Evolutionary conservation across 805 yeast genomes (phyloP), one percentile per base, ranked within the genome.

Genomic region (Cyberlindnera galapagoensis): DNA sequence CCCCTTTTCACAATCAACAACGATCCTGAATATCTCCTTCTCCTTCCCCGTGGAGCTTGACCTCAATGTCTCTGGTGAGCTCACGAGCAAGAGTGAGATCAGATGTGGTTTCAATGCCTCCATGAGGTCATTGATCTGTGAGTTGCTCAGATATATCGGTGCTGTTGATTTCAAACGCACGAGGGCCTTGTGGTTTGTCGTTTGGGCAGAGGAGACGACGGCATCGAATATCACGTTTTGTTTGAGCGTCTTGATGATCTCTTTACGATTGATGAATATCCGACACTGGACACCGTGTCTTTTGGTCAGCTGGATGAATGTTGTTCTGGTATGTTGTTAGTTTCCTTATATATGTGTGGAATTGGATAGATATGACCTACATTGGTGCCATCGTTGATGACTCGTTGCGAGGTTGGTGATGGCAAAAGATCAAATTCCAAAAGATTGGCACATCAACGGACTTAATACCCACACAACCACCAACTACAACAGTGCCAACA

Each of bases 211-310:
- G 3, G 47, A 35, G 4, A 47, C 40, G 3, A 43, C 51, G 9
- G 47, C 40, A 30, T 47, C 46, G 27, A 44, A 44, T 8, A 41
- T 8, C 4, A 34, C 27, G 15, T 34, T 25, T n/a, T 38, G 35
- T 23, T 32, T 32, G 18, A 34, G 24, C 6, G 42, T 21, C 22
- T 31, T 41, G 14, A 32, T 21, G 12, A 41, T 28, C 12, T 42
- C 42, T 26, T 37, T 41, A 10, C 48, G 22, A 25, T 44, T 42
- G 22, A 39, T 35, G 30, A 42, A 46, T 20, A 46, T 30, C n/a
- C 45, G 35, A 12, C 44, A 23, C 7, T 44, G 44, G 3, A 46
- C 22, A 3, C 36, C 40, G 4, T 27, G 13, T 11, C 9, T 20
- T 10, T 27, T 24, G 2, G 47, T 29, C 5, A 46, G 19, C 13